Evolutionary conservation across 1,284 basidiomycete genomes (phyloP).

Genomic region (Fomitopsis pinicola): DNA sequence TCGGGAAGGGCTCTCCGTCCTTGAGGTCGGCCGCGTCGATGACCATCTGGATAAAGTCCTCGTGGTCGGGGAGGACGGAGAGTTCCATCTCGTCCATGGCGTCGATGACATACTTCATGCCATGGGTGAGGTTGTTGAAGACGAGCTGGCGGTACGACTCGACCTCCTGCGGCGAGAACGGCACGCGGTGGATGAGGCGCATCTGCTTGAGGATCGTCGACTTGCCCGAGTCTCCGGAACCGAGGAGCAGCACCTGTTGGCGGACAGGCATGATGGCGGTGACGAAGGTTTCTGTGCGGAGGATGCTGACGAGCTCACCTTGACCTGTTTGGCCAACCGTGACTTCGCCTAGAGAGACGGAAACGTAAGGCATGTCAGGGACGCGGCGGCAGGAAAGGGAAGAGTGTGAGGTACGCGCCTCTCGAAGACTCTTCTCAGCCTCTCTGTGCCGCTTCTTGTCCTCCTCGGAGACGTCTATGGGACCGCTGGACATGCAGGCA

Average conservation of each 20-base stretch:
- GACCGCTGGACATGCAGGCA: constrained; percentile 63
- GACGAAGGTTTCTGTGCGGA: constrained; percentile 9
- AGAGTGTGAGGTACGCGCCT: constrained; percentile 37
- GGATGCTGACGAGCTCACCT: constrained; percentile 43
- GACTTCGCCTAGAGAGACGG: constrained; percentile 50
- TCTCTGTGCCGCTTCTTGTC: constrained; percentile 62
- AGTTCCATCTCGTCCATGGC: constrained; percentile 88
- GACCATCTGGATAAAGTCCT: constrained; percentile 54
- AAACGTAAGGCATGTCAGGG: background rate
- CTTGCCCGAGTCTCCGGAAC: constrained; percentile 93
- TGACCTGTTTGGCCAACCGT: constrained; percentile 72
- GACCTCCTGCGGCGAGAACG: constrained; percentile 72
- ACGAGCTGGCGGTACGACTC: constrained; percentile 85
- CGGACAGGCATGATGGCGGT: background rate
- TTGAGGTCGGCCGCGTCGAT: constrained; percentile 69
- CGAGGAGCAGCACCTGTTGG: constrained; percentile 75
- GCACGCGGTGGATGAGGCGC: constrained; percentile 80
- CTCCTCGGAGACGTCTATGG: constrained; percentile 52
- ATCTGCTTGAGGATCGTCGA: constrained; percentile 93
- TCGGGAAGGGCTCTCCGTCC: constrained; percentile 79
- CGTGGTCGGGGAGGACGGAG: constrained; percentile 59
- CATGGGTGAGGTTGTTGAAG: constrained; percentile 87
- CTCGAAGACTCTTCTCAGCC: constrained; percentile 61
- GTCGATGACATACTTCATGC: constrained; percentile 80
- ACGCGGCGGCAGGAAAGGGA: background rate